Percentiles rank a stretch among this genome's conserved stretches.
phyloP scores from a whole-genome alignment of 306 rosid genomes.

The Ormosia semicastrata region DNA sequence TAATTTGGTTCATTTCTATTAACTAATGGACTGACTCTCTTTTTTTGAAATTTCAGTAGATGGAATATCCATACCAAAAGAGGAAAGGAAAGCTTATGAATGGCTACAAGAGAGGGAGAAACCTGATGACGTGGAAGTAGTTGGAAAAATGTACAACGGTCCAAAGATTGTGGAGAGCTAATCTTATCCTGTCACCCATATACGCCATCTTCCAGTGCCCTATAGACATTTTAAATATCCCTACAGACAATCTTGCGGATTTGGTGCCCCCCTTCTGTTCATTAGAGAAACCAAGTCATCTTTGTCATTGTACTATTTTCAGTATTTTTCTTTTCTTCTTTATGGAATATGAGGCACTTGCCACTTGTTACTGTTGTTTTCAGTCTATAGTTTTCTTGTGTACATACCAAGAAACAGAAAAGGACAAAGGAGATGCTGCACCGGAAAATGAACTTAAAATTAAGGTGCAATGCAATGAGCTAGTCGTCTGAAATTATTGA shows the following conservation, averaged over 20 bases:
- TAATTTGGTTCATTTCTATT: background rate
- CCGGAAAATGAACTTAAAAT: slow-evolving; percentile 26
- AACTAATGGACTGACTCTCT: background rate
- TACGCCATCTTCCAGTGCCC: background rate
- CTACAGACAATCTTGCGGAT: slow-evolving; percentile 5
- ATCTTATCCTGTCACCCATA: slow-evolving; percentile 10
- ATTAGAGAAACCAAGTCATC: slow-evolving; percentile 7
- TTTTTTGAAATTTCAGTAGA: slow-evolving; percentile 42
- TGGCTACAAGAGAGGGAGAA: slow-evolving; percentile 90
- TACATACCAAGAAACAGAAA: slow-evolving; percentile 40
- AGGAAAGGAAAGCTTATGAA: slow-evolving; percentile 54
- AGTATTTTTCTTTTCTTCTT: background rate
- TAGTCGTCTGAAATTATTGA: background rate
- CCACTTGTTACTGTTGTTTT: slow-evolving; percentile 29
- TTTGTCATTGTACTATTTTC: background rate
- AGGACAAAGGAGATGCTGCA: slow-evolving; percentile 25
- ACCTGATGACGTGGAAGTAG: slow-evolving; percentile 59
- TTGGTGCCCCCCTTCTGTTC: background rate
- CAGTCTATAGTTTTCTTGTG: slow-evolving; percentile 40
- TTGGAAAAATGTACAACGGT: slow-evolving; percentile 64
- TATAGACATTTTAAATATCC: background rate
- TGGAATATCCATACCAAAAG: slow-evolving; percentile 57
- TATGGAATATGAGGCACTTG: slow-evolving; percentile 38
- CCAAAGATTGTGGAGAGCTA: slow-evolving; percentile 63
- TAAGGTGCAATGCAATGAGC: slow-evolving; percentile 27